Evolutionary conservation across 805 yeast genomes (phyloP).

Genomic region (Cyberlindnera lachancei): DNA sequence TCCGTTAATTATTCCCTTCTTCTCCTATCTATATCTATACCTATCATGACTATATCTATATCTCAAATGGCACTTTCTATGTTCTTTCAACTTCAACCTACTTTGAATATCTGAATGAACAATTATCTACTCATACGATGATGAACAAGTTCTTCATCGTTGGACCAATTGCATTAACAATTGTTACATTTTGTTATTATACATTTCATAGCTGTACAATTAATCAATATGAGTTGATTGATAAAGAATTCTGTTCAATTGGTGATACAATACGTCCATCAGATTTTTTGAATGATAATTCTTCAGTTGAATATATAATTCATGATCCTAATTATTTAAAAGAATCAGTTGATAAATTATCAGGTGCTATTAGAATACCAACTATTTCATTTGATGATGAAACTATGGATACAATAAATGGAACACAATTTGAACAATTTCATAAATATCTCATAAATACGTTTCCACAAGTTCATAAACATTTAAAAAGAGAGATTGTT

Average conservation of each 20-base stretch:
- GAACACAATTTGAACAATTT: slow-evolving; percentile 25
- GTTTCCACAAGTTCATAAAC: slow-evolving; percentile 45
- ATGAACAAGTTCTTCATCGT: too few relatives aligned
- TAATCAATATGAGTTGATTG: too few relatives aligned
- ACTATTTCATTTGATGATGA: slow-evolving; percentile 26
- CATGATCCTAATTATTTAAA: slow-evolving; percentile 26
- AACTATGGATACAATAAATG: slow-evolving; percentile 28
- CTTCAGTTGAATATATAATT: slow-evolving; percentile 28
- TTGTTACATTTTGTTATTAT: too few relatives aligned
- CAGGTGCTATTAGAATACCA: slow-evolving; percentile 45
- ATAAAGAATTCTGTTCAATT: slow-evolving; percentile 1
- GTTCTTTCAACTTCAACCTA: too few relatives aligned
- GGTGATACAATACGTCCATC: slow-evolving; percentile 7
- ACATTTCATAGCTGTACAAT: too few relatives aligned
- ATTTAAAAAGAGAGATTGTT: slow-evolving; percentile 42
- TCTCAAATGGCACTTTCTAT: too few relatives aligned
- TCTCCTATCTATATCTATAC: too few relatives aligned
- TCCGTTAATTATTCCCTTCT: too few relatives aligned
- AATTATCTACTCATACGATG: too few relatives aligned
- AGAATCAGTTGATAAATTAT: slow-evolving; percentile 33
- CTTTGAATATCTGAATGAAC: too few relatives aligned
- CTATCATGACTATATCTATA: too few relatives aligned
- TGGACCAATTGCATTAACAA: too few relatives aligned
- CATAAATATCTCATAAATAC: slow-evolving; percentile 44
- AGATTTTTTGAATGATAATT: slow-evolving; percentile 6